These are phyloP conservation scores for Orychophragmus violaceus DNA, from an alignment of 345 rosid species.

Conservation along the genomic window DNA sequence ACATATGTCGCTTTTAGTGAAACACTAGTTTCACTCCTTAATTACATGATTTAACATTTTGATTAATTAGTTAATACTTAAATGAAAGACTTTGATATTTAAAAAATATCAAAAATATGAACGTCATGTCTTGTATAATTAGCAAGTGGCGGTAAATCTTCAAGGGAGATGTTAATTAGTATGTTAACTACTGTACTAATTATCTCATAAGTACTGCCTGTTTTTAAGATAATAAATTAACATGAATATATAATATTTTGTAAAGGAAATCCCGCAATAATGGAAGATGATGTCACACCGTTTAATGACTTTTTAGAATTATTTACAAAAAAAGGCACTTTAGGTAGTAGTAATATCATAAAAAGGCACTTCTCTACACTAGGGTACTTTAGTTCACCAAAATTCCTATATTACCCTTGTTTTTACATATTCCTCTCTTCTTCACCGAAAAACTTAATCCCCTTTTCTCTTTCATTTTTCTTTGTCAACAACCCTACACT, in stretches of 20 bases:
- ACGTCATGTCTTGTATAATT: neutral
- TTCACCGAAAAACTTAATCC: too few relatives aligned
- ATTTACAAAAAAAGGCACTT: too few relatives aligned
- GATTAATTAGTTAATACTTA: slow-evolving; percentile 13
- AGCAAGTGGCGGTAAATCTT: neutral
- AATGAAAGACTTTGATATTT: slow-evolving; percentile 1
- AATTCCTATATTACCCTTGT: too few relatives aligned
- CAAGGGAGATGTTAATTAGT: neutral
- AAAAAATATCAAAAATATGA: neutral
- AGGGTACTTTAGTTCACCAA: too few relatives aligned
- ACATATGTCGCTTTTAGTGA: slow-evolving; percentile 31
- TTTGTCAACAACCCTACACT: too few relatives aligned
- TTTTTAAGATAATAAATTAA: neutral
- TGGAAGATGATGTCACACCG: slow-evolving; percentile 33
- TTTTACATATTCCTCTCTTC: too few relatives aligned
- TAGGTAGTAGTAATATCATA: too few relatives aligned
- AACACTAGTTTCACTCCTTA: slow-evolving; percentile 20
- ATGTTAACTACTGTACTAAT: neutral
- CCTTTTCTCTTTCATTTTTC: too few relatives aligned
- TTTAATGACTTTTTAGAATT: slow-evolving; percentile 12
- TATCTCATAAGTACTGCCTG: neutral
- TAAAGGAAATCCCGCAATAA: slow-evolving; percentile 20
- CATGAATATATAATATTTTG: slow-evolving; percentile 11
- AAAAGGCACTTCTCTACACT: too few relatives aligned
- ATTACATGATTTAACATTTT: slow-evolving; percentile 2